Base-by-base conservation (phyloP, 139 green algal genomes). In the Tetraselmis striata region DNA sequence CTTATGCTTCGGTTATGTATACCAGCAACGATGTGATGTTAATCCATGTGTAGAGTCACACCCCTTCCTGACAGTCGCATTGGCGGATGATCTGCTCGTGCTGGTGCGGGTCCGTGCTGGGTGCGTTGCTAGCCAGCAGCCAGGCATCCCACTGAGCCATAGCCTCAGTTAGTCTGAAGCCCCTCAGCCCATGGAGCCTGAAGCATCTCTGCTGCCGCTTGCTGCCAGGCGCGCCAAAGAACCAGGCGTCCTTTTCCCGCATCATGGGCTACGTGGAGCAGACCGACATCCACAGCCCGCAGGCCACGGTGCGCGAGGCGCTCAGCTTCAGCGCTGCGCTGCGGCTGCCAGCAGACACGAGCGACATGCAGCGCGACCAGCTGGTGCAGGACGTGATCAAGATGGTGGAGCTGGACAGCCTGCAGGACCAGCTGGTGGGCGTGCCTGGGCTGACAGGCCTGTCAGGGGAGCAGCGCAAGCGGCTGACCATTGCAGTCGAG, bases 401-500 rank as follows among this genome's bases (percentile, higher is more conserved):
- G 23, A 90, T 95, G 59, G 89, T 96, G 81, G 94, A 97, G 79
- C 86, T 97, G 80, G 27, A 78, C 1, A n/a, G 77, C 1, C 79
- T 90, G 74, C 45, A 59, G 29, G 79, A 84, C 74, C 76, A 45
- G 58, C 79, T 90, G 31, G 87, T 93, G 80, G 89, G 90, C 0
- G 85, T 88, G 25, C 81, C 87, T 11, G 84, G 84, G 59, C 77
- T 80, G 30, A 28, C 45, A 59, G 93, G 93, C 0, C 87, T 97
- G 67, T 88, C 77, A n/a, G 83, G 92, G 24, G 94, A 98, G 92
- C 92, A 95, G 86, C 87, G 95, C 80, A 98, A 98, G 90, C 87
- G 94, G 1, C 88, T 98, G 29, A 97, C 91, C 80, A 98, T 98
- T 78, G 95, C 88, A 0, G 92, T 98, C 30, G 95, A 98, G 90